phyloP scores from a whole-genome alignment of 2,329 filamentous ascomycete genomes.

The Chlorencoelia australis region DNA sequence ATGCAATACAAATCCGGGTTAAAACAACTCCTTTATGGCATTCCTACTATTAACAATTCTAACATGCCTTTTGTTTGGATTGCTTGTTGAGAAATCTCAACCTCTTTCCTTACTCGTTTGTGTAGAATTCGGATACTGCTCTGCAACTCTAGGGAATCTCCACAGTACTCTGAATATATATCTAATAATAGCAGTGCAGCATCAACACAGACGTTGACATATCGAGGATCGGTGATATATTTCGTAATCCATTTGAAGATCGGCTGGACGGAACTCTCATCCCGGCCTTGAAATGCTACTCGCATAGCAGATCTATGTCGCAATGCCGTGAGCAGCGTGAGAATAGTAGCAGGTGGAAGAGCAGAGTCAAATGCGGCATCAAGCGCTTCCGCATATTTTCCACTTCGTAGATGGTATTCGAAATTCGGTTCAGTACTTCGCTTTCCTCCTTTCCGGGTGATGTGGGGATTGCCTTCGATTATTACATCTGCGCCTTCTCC shows the following conservation, averaged over 20 bases:
- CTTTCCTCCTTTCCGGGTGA: conserved; percentile 33
- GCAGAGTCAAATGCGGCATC: conserved; percentile 61
- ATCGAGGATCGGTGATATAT: conserved; percentile 73
- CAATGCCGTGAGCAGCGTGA: conserved; percentile 75
- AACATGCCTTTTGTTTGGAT: conserved; percentile 81
- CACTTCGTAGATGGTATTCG: conserved; percentile 74
- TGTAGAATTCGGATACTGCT: conserved; percentile 59
- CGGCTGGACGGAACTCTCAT: conserved; percentile 72
- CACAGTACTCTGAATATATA: conserved; percentile 73
- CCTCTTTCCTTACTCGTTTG: conserved; percentile 61
- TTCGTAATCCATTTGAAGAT: conserved; percentile 74
- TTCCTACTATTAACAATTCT: conserved; percentile 56
- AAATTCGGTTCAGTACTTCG: conserved; percentile 60
- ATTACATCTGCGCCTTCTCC: conserved; percentile 83
- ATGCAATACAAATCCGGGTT: conserved; percentile 26
- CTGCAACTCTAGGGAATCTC: conserved; percentile 63
- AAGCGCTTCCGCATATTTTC: conserved; percentile 65
- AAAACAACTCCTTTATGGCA: conserved; percentile 17
- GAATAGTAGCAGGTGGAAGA: conserved; percentile 49
- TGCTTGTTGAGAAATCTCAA: conserved; percentile 75
- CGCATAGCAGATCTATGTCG: conserved; percentile 80
- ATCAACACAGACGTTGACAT: conserved; percentile 73
- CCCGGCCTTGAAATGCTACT: conserved; percentile 67
- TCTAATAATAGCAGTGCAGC: conserved; percentile 75
- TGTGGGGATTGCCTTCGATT: conserved; percentile 62